These are phyloP conservation scores for Ceratopteris richardii DNA, from an alignment of 75 land plant species.

Conservation along the genomic window DNA sequence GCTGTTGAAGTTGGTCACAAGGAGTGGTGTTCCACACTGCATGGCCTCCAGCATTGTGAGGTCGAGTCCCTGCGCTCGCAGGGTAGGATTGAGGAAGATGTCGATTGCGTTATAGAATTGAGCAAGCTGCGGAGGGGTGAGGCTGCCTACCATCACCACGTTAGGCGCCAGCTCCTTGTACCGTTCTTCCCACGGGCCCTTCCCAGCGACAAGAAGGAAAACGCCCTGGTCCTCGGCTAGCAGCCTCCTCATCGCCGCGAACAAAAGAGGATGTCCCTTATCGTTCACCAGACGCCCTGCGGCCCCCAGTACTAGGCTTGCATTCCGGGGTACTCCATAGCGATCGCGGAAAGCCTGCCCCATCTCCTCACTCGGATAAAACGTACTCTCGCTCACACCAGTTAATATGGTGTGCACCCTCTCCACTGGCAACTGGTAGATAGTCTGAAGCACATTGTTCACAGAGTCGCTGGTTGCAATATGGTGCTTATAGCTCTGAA, in stretches of 20 bases:
- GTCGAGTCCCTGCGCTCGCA: slow-evolving; percentile 78
- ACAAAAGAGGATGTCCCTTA: slow-evolving; percentile 79
- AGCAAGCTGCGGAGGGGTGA: slow-evolving; percentile 44
- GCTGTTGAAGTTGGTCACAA: slow-evolving; percentile 72
- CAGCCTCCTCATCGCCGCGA: slow-evolving; percentile 42
- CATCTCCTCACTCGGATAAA: slow-evolving; percentile 18
- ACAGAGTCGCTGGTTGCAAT: slow-evolving; percentile 41
- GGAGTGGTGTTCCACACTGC: slow-evolving; percentile 58
- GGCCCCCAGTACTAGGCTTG: slow-evolving; percentile 54
- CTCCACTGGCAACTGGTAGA: slow-evolving; percentile 32
- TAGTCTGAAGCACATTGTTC: slow-evolving; percentile 29
- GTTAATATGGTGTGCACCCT: slow-evolving; percentile 32
- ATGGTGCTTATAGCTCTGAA: slow-evolving; percentile 32
- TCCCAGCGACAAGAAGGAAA: slow-evolving; percentile 57
- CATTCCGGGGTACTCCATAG: slow-evolving; percentile 34
- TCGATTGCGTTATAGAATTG: slow-evolving; percentile 74
- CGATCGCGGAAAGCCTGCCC: slow-evolving; percentile 35
- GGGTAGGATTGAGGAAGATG: slow-evolving; percentile 72
- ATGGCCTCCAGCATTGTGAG: slow-evolving; percentile 77
- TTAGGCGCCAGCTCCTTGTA: slow-evolving; percentile 56
- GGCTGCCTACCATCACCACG: slow-evolving; percentile 49
- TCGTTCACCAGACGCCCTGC: slow-evolving; percentile 79
- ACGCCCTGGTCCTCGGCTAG: slow-evolving; percentile 25
- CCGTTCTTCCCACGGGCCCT: slow-evolving; percentile 72
- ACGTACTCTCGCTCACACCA: slow-evolving; percentile 32